Base-by-base conservation (phyloP, 331 rosid genomes). In the Quercus lobata region DNA sequence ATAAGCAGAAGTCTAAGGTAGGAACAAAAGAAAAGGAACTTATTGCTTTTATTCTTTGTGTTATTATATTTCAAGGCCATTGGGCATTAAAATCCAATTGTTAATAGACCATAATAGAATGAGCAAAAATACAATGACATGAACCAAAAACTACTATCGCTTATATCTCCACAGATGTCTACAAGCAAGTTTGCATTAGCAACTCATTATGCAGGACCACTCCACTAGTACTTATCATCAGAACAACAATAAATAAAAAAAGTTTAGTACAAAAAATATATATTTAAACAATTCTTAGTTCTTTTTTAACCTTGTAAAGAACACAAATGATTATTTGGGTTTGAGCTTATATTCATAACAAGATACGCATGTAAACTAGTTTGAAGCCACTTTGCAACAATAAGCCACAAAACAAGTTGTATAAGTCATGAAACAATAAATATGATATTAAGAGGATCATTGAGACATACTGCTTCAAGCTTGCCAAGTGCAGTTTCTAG, bases 401-500 rank as follows among this genome's bases (percentile, higher is more conserved):
- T 32, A 56, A 35, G 37, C 57, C 57, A 63, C 49, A 70, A 24
- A 62, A 66, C 58, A 60, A 7, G 27, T 27, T 71, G 35, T 49
- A 35, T 32, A 71, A 30, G 24, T 25, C 24, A 22, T 57, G 75
- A 63, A 79, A 72, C 44, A 25, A 18, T 57, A 61, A 17, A 69
- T 17, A 24, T 54, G 46, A 55, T 56, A 27, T 22, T 29, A 73
- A 77, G 32, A 46, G 53, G 62, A n/a, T 72, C 62, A 46, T 11
- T 68, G 53, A 58, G 32, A 54, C 89, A 74, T 92, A 94, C 98
- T 84, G 85, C 86, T 89, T 90, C 94, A 75, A 85, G 35, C 87
- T 89, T 94, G 52, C 84, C 84, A 37, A 80, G 81, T 75, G 91
- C 91, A 73, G 49, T 76, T 81, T 84, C 88, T 65, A 90, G 73